phyloP scores from a whole-genome alignment of 2,329 filamentous ascomycete species.

The Myrmaecium sp. region DNA sequence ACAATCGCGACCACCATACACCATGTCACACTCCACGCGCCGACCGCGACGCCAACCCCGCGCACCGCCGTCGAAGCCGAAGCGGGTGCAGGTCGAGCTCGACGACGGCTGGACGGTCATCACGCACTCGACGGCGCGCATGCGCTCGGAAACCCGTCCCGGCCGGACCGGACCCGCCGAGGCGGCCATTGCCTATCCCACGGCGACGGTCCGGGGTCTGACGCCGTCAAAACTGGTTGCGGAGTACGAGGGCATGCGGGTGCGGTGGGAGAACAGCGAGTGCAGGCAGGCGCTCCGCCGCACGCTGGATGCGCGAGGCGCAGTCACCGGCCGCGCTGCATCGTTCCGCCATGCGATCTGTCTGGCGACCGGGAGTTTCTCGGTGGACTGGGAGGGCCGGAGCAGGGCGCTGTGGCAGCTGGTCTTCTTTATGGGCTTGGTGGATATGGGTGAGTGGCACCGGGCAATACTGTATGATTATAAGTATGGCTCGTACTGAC shows the following conservation, averaged over 20 bases:
- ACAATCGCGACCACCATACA: not conserved
- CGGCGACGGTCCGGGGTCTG: constrained; percentile 9
- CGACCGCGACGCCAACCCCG: not conserved
- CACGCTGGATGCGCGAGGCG: constrained; percentile 3
- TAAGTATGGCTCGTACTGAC: not conserved
- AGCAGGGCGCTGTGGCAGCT: constrained; percentile 20
- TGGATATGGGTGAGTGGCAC: constrained; percentile 7
- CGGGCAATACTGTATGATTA: not conserved
- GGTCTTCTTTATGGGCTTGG: constrained; percentile 15
- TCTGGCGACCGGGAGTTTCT: constrained; percentile 20
- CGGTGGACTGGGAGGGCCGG: constrained; percentile 14
- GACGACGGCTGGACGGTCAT: constrained; percentile 21
- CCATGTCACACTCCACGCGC: not conserved
- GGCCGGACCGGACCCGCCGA: constrained; percentile 5
- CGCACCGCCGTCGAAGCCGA: constrained; percentile 10
- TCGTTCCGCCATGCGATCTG: too few species aligned
- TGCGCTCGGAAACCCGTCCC: constrained; percentile 1
- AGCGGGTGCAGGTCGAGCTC: constrained; percentile 13
- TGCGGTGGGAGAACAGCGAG: constrained; percentile 9
- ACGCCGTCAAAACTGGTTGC: constrained; percentile 11
- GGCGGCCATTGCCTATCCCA: constrained; percentile 2
- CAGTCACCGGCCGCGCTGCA: too few species aligned
- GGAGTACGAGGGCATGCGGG: constrained; percentile 10
- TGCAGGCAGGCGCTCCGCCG: constrained; percentile 2
- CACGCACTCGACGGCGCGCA: constrained; percentile 10